Evolutionary conservation across 2,329 filamentous ascomycete genomes (phyloP), one percentile per base, ranked within the genome.

Genomic region (Emmonsiellopsis sp.): DNA sequence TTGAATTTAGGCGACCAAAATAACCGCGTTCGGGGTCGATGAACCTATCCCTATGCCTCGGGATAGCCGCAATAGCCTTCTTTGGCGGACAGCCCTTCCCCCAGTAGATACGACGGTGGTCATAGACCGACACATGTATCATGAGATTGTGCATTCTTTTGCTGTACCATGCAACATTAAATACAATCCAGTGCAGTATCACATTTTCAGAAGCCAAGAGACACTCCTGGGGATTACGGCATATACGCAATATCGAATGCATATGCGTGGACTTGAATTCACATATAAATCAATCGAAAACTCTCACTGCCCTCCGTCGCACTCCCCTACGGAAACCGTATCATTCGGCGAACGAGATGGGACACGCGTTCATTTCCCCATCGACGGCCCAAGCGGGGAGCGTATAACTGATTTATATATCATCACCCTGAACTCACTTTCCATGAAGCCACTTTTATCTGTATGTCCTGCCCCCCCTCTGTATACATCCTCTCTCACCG

Each of bases 51-150:
- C 46, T 30, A 31, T 10, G 13, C 46, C 31, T 49, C 20, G 20
- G 20, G 35, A 45, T 34, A 45, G 40, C 40, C 37, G 50, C 50
- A 16, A 44, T 26, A 11, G 34, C 15, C 20, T 52, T 11, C 40
- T 52, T 32, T 52, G 50, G 50, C 37, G n/a, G n/a, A 26, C 20
- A 30, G 20, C 15, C 37, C 1, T 41, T 13, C 50, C 50, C 20
- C 50, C 50, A 45, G 20, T n/a, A 13, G 38, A 52, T 52, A 34
- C 38, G 13, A 45, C 37, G 31, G 13, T 52, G 31, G 50, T 31
- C 38, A 13, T 52, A 52, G 40, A 52, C 13, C 50, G 40, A 11
- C 50, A 44, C 50, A 13, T 52, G 37, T 52, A 52, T 45, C 50
- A 45, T 35, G 20, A 52, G 44, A 52, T 52, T 8, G 37, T n/a